Conservation (phyloP, 225 moss, liverwort and hornwort species). For the Bryum argenteum region DNA sequence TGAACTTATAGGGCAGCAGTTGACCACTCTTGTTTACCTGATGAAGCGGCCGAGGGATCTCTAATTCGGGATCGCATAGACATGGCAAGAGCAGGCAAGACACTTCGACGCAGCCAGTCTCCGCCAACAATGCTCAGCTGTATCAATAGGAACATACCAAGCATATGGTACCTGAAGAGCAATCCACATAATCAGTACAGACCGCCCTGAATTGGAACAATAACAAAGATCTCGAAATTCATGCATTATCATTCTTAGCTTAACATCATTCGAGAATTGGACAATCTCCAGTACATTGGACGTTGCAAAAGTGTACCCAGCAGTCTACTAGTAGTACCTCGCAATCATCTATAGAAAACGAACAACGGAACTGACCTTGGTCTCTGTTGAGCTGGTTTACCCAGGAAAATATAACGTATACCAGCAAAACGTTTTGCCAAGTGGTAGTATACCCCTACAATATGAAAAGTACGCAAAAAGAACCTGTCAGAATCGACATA, state of each 20-base stretch:
- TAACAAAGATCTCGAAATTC: conserved; percentile 4
- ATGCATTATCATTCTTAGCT: conserved; percentile 13
- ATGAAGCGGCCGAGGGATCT: conserved; percentile 54
- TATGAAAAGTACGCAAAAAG: conserved; percentile 14
- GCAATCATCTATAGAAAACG: background rate
- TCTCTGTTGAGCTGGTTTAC: conserved; percentile 86
- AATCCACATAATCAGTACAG: conserved; percentile 31
- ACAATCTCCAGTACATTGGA: conserved; percentile 7
- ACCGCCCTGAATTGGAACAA: background rate
- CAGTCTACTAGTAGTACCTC: conserved; percentile 1
- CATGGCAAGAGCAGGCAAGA: conserved; percentile 73
- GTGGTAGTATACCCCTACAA: conserved; percentile 88
- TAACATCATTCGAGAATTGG: conserved; percentile 3
- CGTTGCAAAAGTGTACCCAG: background rate
- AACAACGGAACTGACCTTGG: conserved; percentile 66
- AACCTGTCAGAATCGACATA: background rate
- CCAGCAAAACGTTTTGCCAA: conserved; percentile 90
- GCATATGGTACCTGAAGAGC: conserved; percentile 91
- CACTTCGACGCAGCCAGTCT: conserved; percentile 86
- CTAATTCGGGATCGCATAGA: conserved; percentile 72
- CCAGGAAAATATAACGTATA: conserved; percentile 87
- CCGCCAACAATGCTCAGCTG: conserved; percentile 96
- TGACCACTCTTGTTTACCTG: conserved; percentile 52
- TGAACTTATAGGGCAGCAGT: background rate
- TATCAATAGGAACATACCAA: conserved; percentile 92